Percentiles rank a stretch among this genome's conserved stretches.
phyloP scores from a whole-genome alignment of 169 alveolate genomes.

The Sarcocystis neurona region DNA sequence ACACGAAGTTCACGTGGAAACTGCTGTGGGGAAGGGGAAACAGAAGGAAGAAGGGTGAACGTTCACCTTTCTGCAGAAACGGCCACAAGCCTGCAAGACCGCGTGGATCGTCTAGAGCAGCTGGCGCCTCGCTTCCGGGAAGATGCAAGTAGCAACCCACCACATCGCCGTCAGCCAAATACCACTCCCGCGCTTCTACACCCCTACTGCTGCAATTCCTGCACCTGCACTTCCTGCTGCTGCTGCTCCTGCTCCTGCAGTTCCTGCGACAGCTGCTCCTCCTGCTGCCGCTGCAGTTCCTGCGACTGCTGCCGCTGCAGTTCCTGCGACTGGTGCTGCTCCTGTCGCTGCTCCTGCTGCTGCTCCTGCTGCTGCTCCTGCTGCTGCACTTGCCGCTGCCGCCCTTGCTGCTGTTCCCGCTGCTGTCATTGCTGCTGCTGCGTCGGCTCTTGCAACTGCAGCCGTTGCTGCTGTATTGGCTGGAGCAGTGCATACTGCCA shows the following conservation, averaged over 20 bases:
- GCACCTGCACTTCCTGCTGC: neutral
- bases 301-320: neutral
- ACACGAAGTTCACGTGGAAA: too few relatives aligned
- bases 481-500: too few relatives aligned
- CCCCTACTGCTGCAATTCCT: neutral
- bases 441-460: too few relatives aligned
- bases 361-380: neutral
- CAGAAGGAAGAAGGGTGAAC: neutral
- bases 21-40: neutral
- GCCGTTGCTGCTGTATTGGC: too few relatives aligned
- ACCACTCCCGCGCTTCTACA: neutral
- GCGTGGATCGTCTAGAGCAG: slow-evolving; percentile 76
- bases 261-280: neutral
- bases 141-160: slow-evolving; percentile 57
- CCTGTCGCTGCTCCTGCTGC: neutral
- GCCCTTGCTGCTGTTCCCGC: too few relatives aligned
- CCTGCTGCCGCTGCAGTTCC: slow-evolving; percentile 26
- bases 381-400: neutral
- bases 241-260: neutral
- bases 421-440: too few relatives aligned
- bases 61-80: slow-evolving; percentile 70
- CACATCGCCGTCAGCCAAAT: slow-evolving; percentile 47
- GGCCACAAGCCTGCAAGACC: slow-evolving; percentile 76
- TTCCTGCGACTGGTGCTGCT: neutral
- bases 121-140: slow-evolving; percentile 59